Evolutionary conservation across 768 basidiomycete species (phyloP).

Genomic region (Inosperma sp.): DNA sequence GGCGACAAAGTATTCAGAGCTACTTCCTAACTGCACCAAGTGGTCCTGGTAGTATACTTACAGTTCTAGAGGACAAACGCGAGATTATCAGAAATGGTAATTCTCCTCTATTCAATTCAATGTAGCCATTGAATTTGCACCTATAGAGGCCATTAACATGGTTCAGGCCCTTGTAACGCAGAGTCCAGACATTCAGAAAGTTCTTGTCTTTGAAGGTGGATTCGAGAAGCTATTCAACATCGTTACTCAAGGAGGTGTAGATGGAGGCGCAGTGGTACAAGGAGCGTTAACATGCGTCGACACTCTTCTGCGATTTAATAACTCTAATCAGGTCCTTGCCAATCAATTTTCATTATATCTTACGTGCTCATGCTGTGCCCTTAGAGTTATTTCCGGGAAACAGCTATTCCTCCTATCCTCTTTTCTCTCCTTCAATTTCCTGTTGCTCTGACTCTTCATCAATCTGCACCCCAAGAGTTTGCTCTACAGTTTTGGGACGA

Average conservation of each 20-base stretch:
- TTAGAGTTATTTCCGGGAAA: slow-evolving; percentile 96
- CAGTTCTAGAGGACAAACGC: slow-evolving; percentile 75
- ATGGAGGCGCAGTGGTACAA: slow-evolving; percentile 82
- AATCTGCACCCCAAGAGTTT: slow-evolving; percentile 78
- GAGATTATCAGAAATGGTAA: slow-evolving; percentile 87
- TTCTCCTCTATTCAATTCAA: not conserved
- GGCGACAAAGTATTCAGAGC: slow-evolving; percentile 77
- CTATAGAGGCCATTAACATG: slow-evolving; percentile 75
- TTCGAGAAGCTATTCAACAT: slow-evolving; percentile 95
- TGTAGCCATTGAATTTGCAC: not conserved
- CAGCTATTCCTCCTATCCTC: slow-evolving; percentile 62
- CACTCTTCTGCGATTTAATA: slow-evolving; percentile 84
- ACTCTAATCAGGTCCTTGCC: slow-evolving; percentile 82
- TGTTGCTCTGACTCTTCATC: slow-evolving; percentile 51
- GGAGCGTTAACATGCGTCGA: slow-evolving; percentile 86
- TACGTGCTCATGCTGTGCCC: slow-evolving; percentile 15
- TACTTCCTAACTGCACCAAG: slow-evolving; percentile 85
- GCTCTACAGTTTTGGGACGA: slow-evolving; percentile 95
- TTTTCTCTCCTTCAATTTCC: slow-evolving; percentile 71
- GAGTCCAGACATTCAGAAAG: slow-evolving; percentile 92
- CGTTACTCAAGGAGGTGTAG: slow-evolving; percentile 79
- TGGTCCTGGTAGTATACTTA: slow-evolving; percentile 68
- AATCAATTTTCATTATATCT: not conserved
- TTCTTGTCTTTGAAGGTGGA: slow-evolving; percentile 93
- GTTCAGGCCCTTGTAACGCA: slow-evolving; percentile 77